Evolutionary conservation across 2,329 filamentous ascomycete species (phyloP).

Genomic region (Neonectria ditissima): DNA sequence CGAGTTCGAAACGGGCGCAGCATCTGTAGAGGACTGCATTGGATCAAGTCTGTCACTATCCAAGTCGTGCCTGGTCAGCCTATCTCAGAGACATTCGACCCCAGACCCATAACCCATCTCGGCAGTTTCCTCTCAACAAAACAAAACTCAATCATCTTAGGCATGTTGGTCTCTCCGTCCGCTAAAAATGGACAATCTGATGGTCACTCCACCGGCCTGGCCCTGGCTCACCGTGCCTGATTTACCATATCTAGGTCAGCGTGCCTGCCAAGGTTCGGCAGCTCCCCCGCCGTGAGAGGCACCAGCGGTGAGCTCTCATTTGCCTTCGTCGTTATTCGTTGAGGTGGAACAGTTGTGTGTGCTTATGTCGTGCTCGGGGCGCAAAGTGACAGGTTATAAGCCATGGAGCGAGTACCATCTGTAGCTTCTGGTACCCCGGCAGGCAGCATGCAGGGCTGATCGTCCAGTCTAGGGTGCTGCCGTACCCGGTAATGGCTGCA

Average conservation of each 20-base stretch:
- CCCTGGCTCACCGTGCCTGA: neutral
- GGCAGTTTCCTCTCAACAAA: neutral
- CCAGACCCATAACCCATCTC: neutral
- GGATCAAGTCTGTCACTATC: neutral
- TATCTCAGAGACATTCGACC: neutral
- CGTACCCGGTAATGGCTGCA: slow-evolving; percentile 23
- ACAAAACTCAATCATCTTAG: slow-evolving; percentile 11
- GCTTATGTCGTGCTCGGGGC: slow-evolving; percentile 6
- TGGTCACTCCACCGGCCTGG: neutral
- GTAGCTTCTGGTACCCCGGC: neutral
- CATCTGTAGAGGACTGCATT: neutral
- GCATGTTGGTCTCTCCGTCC: neutral
- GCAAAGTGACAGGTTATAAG: slow-evolving; percentile 10
- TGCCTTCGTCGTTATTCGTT: slow-evolving; percentile 4
- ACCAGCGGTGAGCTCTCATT: slow-evolving; percentile 21
- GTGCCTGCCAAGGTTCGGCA: slow-evolving; percentile 2
- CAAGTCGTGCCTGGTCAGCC: neutral
- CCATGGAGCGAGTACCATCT: slow-evolving; percentile 3
- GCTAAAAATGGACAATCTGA: neutral
- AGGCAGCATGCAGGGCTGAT: slow-evolving; percentile 27
- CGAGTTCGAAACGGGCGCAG: slow-evolving; percentile 12
- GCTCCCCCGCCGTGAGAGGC: slow-evolving; percentile 3
- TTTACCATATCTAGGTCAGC: neutral
- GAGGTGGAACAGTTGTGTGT: slow-evolving; percentile 5
- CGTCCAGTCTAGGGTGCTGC: slow-evolving; percentile 27